These are phyloP conservation scores for Sporobolomyces pararoseus DNA, from an alignment of 768 basidiomycete genomes.

Conservation along the genomic window DNA sequence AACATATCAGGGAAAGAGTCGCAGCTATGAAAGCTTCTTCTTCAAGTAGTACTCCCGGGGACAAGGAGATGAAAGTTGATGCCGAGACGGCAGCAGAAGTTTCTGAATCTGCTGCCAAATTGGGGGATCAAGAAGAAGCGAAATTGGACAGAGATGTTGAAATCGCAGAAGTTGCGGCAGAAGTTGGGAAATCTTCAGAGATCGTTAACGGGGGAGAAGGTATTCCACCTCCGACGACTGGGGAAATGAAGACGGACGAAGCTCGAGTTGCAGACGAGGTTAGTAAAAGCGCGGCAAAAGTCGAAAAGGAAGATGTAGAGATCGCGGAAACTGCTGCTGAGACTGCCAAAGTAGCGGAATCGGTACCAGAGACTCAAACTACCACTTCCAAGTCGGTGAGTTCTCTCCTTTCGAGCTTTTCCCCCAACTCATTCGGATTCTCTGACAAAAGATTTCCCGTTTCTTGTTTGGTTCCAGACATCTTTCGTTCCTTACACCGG, in stretches of 20 bases:
- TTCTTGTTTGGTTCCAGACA: too few relatives aligned
- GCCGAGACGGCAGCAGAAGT: slow-evolving; percentile 28
- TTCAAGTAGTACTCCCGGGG: too few relatives aligned
- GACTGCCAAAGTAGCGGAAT: slow-evolving; percentile 6
- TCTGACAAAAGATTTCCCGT: too few relatives aligned
- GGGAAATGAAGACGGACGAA: neutral
- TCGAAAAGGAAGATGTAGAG: neutral
- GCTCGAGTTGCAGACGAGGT: slow-evolving; percentile 12
- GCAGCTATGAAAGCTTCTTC: slow-evolving; percentile 30
- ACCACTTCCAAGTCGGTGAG: neutral
- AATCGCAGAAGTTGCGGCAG: slow-evolving; percentile 34
- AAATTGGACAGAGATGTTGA: slow-evolving; percentile 25
- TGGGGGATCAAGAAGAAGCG: slow-evolving; percentile 19
- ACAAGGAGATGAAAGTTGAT: slow-evolving; percentile 20
- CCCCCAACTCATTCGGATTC: neutral
- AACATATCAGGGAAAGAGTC: slow-evolving; percentile 37
- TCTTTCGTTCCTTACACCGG: slow-evolving; percentile 11
- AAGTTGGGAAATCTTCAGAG: slow-evolving; percentile 30
- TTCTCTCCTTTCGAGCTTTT: neutral
- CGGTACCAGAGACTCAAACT: slow-evolving; percentile 4
- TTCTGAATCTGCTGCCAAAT: slow-evolving; percentile 1
- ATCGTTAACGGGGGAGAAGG: neutral
- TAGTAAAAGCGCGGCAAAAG: too few relatives aligned
- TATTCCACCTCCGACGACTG: neutral
- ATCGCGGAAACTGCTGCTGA: slow-evolving; percentile 25